phyloP scores from a whole-genome alignment of 2,329 filamentous ascomycete species.

The Paecilomyces fulvus region DNA sequence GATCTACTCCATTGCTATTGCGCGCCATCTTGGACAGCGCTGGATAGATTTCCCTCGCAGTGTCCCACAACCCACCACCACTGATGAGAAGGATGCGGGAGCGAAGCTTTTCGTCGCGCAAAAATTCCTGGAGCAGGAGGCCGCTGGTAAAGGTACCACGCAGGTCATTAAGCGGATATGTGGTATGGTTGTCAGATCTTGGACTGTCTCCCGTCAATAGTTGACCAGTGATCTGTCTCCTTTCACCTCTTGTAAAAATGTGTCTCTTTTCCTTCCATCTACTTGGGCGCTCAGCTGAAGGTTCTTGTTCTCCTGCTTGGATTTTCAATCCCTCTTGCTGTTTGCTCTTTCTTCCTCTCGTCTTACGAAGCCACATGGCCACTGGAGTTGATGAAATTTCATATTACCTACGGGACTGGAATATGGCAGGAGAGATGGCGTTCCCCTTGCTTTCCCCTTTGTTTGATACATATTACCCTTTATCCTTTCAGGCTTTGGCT shows the following conservation, averaged over 20 bases:
- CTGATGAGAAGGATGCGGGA: constrained; percentile 59
- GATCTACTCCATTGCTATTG: constrained; percentile 78
- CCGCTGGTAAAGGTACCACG: constrained; percentile 60
- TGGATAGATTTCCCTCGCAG: constrained; percentile 52
- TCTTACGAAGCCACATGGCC: background rate
- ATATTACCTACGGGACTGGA: constrained; percentile 6
- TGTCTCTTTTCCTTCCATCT: background rate
- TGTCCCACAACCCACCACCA: constrained; percentile 47
- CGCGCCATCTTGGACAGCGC: constrained; percentile 63
- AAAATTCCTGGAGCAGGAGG: constrained; percentile 60
- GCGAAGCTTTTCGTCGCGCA: constrained; percentile 61
- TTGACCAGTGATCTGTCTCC: background rate
- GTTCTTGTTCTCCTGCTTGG: background rate
- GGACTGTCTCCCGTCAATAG: constrained; percentile 34
- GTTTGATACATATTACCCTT: no score
- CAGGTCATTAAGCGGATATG: constrained; percentile 64
- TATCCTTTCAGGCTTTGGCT: no score
- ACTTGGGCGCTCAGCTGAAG: background rate
- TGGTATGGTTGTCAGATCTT: constrained; percentile 57
- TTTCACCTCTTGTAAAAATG: background rate
- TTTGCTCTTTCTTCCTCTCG: background rate
- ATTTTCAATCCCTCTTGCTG: background rate
- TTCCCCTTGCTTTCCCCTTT: constrained; percentile 12
- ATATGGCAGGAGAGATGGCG: constrained; percentile 13
- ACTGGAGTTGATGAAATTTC: background rate